Base-by-base conservation (phyloP, 768 basidiomycete species). In the Roridomyces roridus region DNA sequence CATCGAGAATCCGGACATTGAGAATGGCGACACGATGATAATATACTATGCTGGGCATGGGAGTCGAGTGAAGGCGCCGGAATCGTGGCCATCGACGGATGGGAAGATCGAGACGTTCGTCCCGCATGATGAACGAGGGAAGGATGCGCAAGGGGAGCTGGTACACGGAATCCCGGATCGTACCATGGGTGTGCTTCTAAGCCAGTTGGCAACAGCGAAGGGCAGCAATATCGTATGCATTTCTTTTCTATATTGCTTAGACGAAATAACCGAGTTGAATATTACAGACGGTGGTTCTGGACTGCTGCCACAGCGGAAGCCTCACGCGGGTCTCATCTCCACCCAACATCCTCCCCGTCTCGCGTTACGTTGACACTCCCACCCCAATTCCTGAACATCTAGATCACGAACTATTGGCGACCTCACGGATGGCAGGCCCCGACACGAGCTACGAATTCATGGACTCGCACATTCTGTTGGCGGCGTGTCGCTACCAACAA, bases 391-490 rank as follows among this genome's bases (percentile, higher is more conserved):
- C 59, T 0, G 54, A 46, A 5, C 37, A 46, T 10, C 59, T 60
- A 18, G 59, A 60, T 41, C 25, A 17, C 12, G n/a, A 17, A 0
- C 8, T 51, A 24, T 44, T 18, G 17, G 48, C 21, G 11, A 25
- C 11, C 7, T 11, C 24, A 11, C 20, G 25, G 14, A 24, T 43
- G 49, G 6, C 44, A 4, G 52, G 28, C 7, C 21, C 53, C 7
- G 57, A 46, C 18, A 43, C 50, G n/a, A 35, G 14, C 26, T 21
- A 63, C 39, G 36, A 52, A 7, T 48, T 46, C 44, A 65, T 62
- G 48, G 17, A 46, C 36, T 62, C 64, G 35, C 60, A 65, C 43
- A 53, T 65, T 46, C 41, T 65, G 28, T 41, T 65, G 14, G 57
- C 60, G 18, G 64, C 64, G 17, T 64, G 60, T 46, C 43, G 48